Evolutionary conservation across 768 basidiomycete species (phyloP).

Genomic region (Suillus tomentosus): DNA sequence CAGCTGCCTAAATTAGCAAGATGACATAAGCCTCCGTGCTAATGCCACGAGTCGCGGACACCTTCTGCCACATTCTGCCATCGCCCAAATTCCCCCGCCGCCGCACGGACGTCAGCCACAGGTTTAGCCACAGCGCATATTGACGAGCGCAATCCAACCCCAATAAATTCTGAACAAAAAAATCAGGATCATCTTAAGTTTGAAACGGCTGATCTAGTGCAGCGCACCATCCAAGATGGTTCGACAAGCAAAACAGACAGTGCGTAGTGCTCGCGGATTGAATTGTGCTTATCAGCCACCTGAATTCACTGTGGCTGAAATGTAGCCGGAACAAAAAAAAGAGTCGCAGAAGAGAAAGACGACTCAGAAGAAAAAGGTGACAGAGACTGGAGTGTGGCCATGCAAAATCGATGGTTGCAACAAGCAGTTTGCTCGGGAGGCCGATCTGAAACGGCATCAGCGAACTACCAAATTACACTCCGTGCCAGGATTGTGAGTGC

Average conservation of each 20-base stretch:
- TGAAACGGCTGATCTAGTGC: conserved; percentile 4
- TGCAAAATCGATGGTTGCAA: conserved; percentile 81
- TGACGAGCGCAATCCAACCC: conserved; percentile 19
- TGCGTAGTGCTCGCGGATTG: conserved; percentile 26
- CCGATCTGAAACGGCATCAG: conserved; percentile 81
- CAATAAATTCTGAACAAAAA: conserved; percentile 16
- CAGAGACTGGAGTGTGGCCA: conserved; percentile 65
- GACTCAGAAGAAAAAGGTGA: conserved; percentile 47
- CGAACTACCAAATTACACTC: conserved; percentile 78
- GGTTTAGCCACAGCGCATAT: conserved; percentile 23
- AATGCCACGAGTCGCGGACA: conserved; percentile 4
- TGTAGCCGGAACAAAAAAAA: conserved; percentile 44
- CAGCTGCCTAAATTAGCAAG: not conserved
- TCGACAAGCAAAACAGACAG: conserved; percentile 37
- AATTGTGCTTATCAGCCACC: conserved; percentile 25
- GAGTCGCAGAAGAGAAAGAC: conserved; percentile 43
- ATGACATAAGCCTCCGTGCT: conserved; percentile 4
- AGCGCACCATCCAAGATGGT: conserved; percentile 27
- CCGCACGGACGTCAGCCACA: conserved; percentile 22
- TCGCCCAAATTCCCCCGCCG: conserved; percentile 15
- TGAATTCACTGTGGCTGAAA: conserved; percentile 16
- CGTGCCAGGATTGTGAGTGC: conserved; percentile 67
- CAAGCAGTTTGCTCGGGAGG: conserved; percentile 82
- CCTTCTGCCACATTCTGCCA: conserved; percentile 17
- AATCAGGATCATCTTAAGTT: conserved; percentile 9